phyloP scores from a whole-genome alignment of 1,139 yeast species.

The Magnusiomyces paraingens region DNA sequence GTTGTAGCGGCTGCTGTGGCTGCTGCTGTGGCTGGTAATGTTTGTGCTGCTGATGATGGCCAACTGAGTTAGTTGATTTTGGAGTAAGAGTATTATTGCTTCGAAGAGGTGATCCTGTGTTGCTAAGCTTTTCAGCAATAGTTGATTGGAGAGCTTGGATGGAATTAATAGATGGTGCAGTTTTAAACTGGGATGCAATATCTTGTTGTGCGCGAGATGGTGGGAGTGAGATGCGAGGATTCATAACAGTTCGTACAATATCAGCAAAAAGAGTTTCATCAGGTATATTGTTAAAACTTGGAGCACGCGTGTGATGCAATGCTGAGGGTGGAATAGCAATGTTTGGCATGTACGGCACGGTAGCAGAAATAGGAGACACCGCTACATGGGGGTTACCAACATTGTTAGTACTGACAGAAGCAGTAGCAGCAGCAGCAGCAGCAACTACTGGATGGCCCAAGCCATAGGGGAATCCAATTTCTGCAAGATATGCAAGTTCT shows the following conservation, averaged over 20 bases:
- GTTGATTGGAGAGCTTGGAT: slow-evolving; percentile 16
- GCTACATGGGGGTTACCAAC: too few relatives aligned
- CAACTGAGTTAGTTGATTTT: not conserved
- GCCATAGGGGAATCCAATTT: too few relatives aligned
- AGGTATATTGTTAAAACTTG: not conserved
- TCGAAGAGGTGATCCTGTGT: not conserved
- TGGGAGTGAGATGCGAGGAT: slow-evolving; percentile 6
- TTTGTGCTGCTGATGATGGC: not conserved
- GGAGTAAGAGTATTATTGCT: not conserved
- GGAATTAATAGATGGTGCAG: slow-evolving; percentile 12
- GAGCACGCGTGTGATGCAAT: not conserved
- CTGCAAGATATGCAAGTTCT: too few relatives aligned
- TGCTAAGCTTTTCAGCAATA: slow-evolving; percentile 16
- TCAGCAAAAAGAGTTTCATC: slow-evolving; percentile 2
- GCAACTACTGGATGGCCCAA: too few relatives aligned
- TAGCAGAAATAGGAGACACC: too few relatives aligned
- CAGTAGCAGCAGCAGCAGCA: too few relatives aligned
- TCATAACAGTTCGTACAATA: not conserved
- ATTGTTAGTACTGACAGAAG: too few relatives aligned
- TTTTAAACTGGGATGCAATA: not conserved
- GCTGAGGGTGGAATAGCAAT: slow-evolving; percentile 3
- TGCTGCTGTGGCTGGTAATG: not conserved
- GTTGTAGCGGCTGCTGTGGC: not conserved
- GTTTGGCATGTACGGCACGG: not conserved
- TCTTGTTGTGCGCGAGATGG: not conserved